phyloP scores from a whole-genome alignment of 148 eudicot species.

The Dianthus caryophyllus region DNA sequence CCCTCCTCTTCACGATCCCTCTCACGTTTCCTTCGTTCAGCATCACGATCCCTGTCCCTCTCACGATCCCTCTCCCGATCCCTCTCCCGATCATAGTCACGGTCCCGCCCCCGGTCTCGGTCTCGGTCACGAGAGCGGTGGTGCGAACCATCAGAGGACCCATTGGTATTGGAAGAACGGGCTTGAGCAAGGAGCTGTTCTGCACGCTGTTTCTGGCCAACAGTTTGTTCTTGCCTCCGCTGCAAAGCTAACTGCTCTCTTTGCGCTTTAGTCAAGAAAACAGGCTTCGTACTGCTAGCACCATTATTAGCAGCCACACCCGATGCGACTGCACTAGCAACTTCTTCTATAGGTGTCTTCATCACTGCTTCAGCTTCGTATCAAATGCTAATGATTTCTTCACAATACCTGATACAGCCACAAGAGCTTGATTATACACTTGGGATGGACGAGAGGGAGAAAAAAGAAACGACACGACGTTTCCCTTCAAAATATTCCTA shows the following conservation, averaged over 20 bases:
- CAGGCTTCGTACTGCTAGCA: slow-evolving; percentile 36
- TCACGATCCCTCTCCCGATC: slow-evolving; percentile 41
- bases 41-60: slow-evolving; percentile 39
- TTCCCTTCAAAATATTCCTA: too few relatives aligned
- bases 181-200: slow-evolving; percentile 29
- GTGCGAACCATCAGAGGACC: slow-evolving; percentile 21
- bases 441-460: too few relatives aligned
- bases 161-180: slow-evolving; percentile 21
- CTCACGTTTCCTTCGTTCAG: slow-evolving; percentile 54
- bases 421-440: too few relatives aligned
- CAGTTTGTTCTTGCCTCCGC: slow-evolving; percentile 34
- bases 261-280: slow-evolving; percentile 47
- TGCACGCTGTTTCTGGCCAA: slow-evolving; percentile 35
- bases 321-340: slow-evolving; percentile 21
- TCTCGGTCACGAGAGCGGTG: slow-evolving; percentile 31
- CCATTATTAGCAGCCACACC: slow-evolving; percentile 18
- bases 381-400: background rate
- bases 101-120: slow-evolving; percentile 14
- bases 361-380: slow-evolving; percentile 26
- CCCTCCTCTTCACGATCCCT: slow-evolving; percentile 65
- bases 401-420: slow-evolving; percentile 15
- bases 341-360: slow-evolving; percentile 34
- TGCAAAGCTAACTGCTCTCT: slow-evolving; percentile 48
- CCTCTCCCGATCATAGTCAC: slow-evolving; percentile 28
- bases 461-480: too few relatives aligned